Conservation (phyloP, 129 eudicot species). For the Ambrosia artemisiifolia region DNA sequence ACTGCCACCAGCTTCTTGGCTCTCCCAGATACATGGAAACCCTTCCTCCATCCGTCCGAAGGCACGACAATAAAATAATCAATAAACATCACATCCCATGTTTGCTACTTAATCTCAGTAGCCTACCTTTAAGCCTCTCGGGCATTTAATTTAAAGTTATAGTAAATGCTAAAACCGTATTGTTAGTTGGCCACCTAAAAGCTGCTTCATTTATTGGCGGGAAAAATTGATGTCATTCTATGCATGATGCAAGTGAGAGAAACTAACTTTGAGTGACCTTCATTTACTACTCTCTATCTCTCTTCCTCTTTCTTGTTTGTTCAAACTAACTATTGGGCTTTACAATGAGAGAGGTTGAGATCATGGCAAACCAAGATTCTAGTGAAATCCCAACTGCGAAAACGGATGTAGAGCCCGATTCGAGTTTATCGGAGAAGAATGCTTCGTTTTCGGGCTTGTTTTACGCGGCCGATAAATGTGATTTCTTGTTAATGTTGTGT, state of each 20-base stretch:
- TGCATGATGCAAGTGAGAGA: constrained; percentile 23
- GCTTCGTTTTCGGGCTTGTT: constrained; percentile 53
- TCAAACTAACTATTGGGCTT: constrained; percentile 5
- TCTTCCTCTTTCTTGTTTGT: neutral
- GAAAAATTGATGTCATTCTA: constrained; percentile 31
- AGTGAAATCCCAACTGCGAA: constrained; percentile 26
- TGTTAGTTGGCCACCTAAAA: constrained; percentile 50
- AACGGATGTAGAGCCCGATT: constrained; percentile 26
- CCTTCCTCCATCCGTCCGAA: too few species aligned
- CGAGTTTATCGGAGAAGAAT: constrained; percentile 22
- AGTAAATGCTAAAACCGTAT: constrained; percentile 24
- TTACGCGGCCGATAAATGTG: constrained; percentile 67
- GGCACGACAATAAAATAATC: too few species aligned
- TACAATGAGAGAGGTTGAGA: constrained; percentile 55
- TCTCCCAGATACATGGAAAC: too few species aligned
- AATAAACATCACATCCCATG: too few species aligned
- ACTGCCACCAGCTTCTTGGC: too few species aligned
- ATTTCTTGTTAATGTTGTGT: constrained; percentile 61
- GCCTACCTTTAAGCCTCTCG: neutral
- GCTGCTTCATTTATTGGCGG: constrained; percentile 38
- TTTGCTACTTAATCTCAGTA: neutral
- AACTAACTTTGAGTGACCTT: neutral
- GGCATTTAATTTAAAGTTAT: neutral
- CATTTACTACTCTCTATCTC: constrained; percentile 8
- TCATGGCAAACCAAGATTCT: constrained; percentile 24